Evolutionary conservation across 1,284 basidiomycete genomes (phyloP).

Genomic region (Amylostereum chailletii): DNA sequence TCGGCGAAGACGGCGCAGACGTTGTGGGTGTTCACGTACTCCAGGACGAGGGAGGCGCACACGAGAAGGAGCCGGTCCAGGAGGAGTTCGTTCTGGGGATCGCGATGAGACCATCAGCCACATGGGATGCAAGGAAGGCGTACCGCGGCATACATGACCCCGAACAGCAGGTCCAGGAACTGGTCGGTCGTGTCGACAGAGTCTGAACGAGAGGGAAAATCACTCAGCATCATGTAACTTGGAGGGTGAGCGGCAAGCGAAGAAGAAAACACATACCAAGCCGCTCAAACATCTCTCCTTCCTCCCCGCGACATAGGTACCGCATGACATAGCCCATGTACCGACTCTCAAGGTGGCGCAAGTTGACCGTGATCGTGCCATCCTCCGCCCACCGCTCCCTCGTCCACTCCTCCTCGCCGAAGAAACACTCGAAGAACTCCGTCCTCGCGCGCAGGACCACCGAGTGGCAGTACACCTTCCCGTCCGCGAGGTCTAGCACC

Average conservation of each 20-base stretch:
- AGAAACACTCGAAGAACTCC: slow-evolving; percentile 82
- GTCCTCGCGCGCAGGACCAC: slow-evolving; percentile 75
- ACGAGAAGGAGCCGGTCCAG: slow-evolving; percentile 80
- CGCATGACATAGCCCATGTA: slow-evolving; percentile 72
- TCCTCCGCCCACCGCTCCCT: slow-evolving; percentile 45
- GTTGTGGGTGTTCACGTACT: slow-evolving; percentile 69
- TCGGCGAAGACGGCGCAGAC: slow-evolving; percentile 79
- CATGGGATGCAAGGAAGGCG: slow-evolving; percentile 18
- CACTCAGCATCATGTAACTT: slow-evolving; percentile 1
- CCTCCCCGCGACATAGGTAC: slow-evolving; percentile 76
- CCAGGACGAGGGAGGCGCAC: slow-evolving; percentile 71
- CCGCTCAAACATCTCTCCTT: slow-evolving; percentile 66
- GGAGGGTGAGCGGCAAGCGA: slow-evolving; percentile 4
- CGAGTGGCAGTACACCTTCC: slow-evolving; percentile 65
- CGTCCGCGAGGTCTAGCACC: slow-evolving; percentile 67
- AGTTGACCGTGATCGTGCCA: slow-evolving; percentile 54
- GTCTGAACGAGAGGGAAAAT: slow-evolving; percentile 30
- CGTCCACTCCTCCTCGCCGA: slow-evolving; percentile 82
- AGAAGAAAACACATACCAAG: slow-evolving; percentile 40
- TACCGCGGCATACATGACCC: slow-evolving; percentile 81
- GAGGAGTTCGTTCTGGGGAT: slow-evolving; percentile 74
- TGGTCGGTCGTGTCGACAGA: slow-evolving; percentile 64
- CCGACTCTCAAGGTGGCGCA: slow-evolving; percentile 71
- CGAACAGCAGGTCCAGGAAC: slow-evolving; percentile 81
- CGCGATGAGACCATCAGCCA: neutral